Conservation (phyloP, 2,329 filamentous ascomycete genomes). For the Exophiala sp. region DNA sequence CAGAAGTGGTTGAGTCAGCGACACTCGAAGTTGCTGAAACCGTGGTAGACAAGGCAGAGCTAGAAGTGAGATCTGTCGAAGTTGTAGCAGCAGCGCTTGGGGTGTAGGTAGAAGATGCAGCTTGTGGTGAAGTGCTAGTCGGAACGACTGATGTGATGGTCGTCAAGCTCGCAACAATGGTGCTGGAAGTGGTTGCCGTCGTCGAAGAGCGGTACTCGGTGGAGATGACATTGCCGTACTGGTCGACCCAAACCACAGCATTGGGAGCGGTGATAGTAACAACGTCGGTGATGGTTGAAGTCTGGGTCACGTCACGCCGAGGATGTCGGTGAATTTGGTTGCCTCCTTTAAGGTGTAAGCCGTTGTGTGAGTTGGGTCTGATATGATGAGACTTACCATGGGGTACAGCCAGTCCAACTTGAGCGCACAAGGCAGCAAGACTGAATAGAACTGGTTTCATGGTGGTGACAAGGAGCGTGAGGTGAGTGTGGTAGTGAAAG, state of each 20-base stretch:
- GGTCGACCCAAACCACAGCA: slow-evolving; percentile 58
- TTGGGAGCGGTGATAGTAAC: slow-evolving; percentile 22
- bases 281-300: slow-evolving; percentile 16
- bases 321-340: slow-evolving; percentile 17
- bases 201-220: slow-evolving; percentile 32
- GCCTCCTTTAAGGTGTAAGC: slow-evolving; percentile 11
- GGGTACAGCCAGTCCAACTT: slow-evolving; percentile 20
- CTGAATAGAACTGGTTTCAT: slow-evolving; percentile 17
- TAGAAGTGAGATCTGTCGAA: not conserved
- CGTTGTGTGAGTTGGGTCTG: not conserved
- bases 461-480: slow-evolving; percentile 1
- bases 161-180: not conserved
- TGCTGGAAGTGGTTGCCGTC: slow-evolving; percentile 3
- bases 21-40: slow-evolving; percentile 20
- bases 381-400: slow-evolving; percentile 17
- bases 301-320: slow-evolving; percentile 10
- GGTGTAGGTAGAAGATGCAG: slow-evolving; percentile 11
- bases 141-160: not conserved
- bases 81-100: slow-evolving; percentile 7
- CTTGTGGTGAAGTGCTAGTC: slow-evolving; percentile 4
- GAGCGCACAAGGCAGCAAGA: slow-evolving; percentile 16
- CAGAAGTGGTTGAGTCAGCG: not conserved
- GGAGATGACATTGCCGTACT: slow-evolving; percentile 51
- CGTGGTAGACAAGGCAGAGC: slow-evolving; percentile 19
- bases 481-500: slow-evolving; percentile 9